Evolutionary conservation across 2,329 filamentous ascomycete genomes (phyloP), one percentile per base, ranked within the genome.

Genomic region (Fusarium tuaranense): DNA sequence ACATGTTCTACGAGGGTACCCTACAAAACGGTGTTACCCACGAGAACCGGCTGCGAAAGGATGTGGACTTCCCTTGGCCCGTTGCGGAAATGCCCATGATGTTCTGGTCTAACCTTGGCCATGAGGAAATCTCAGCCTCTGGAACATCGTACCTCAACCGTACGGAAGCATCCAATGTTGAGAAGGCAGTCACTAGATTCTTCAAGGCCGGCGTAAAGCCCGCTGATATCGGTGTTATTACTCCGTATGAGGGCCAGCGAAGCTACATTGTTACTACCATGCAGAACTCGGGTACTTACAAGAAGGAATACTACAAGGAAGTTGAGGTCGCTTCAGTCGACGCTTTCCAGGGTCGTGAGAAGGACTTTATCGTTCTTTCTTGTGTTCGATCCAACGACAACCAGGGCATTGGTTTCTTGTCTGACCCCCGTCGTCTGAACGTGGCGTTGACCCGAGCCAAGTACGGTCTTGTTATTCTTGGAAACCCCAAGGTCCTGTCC

Each of bases 211-310:
- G 96, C 58, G 97, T 99, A n/a, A 94, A 95, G 80, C 95, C 97
- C 7, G 88, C 89, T 60, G 95, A 96, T 76, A 98, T 99, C 81
- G 97, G 97, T 86, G 97, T 99, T 79, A 98, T 99, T 81, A 99
- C 97, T 18, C 97, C 97, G 65, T 99, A 99, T 83, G 97, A 99
- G 85, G 97, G 97, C 68, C 97, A 99, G 85, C 93, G 97, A 80
- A 98, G 95, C 85, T 99, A 98, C 82, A 95, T 99, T 75, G 97
- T 99, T 69, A 97, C 94, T 81, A 98, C 96, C n/a, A 98, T 99
- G 96, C 97, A 99, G 84, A 95, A 96, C 73, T 97, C 94, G 14
- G 97, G 97, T 63, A 97, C 94, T 0, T 98, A 97, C 88, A 98
- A 97, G 87, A 99, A 99, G 86, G 97, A 99, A 82, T 91, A 93